Evolutionary conservation across 345 rosid genomes (phyloP).

Genomic region (Nasturtium officinale): DNA sequence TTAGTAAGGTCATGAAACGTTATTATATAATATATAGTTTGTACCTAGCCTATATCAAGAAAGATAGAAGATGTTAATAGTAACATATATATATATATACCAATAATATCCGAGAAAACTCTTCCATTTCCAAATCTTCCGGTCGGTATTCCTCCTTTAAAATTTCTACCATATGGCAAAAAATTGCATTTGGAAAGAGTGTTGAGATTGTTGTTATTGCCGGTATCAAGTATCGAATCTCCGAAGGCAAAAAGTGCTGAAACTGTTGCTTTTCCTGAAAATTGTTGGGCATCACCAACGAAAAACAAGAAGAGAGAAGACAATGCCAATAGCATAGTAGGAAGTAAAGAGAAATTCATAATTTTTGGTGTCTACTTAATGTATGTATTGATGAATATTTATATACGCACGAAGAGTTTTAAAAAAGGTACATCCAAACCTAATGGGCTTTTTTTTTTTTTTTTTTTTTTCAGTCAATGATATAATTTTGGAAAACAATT

Average conservation of each 20-base stretch:
- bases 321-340: constrained; percentile 15
- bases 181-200: constrained; percentile 50
- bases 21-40: no score
- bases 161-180: constrained; percentile 57
- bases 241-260: constrained; percentile 45
- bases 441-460: no score
- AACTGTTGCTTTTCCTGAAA: neutral
- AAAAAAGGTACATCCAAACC: no score
- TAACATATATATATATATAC: constrained; percentile 19
- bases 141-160: constrained; percentile 47
- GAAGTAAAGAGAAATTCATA: constrained; percentile 10
- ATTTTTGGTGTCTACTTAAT: neutral
- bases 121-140: constrained; percentile 69
- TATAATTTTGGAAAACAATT: no score
- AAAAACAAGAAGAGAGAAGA: neutral
- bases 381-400: neutral
- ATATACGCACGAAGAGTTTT: no score
- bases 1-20: no score
- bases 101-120: constrained; percentile 51
- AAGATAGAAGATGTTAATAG: neutral
- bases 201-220: constrained; percentile 50
- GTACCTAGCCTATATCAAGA: no score
- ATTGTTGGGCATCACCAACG: constrained; percentile 12
- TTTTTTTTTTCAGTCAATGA: no score
- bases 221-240: constrained; percentile 58